Evolutionary conservation across 2,329 filamentous ascomycete species (phyloP).

Genomic region (Aspergillus sp.): DNA sequence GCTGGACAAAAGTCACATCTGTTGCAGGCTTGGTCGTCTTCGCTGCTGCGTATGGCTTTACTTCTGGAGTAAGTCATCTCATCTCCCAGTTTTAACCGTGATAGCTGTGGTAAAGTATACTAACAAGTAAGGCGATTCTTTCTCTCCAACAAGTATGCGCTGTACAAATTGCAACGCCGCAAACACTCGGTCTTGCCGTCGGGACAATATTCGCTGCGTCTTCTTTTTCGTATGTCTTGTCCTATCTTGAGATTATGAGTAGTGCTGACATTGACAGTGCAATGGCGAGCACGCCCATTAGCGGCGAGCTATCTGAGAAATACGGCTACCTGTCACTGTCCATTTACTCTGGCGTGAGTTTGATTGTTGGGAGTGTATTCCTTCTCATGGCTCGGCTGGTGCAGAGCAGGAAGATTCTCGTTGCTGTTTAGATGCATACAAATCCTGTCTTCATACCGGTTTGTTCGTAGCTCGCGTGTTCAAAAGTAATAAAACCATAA

Average conservation of each 20-base stretch:
- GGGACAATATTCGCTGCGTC: slow-evolving; percentile 44
- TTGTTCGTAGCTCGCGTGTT: too few species aligned
- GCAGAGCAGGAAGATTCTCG: slow-evolving; percentile 17
- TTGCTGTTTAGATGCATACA: slow-evolving; percentile 7
- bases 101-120: not conserved
- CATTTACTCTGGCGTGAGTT: slow-evolving; percentile 35
- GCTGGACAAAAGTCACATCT: slow-evolving; percentile 44
- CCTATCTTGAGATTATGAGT: not conserved
- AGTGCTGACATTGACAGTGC: slow-evolving; percentile 25
- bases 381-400: slow-evolving; percentile 22
- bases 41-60: slow-evolving; percentile 48
- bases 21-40: slow-evolving; percentile 48
- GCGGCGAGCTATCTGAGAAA: slow-evolving; percentile 39
- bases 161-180: slow-evolving; percentile 40
- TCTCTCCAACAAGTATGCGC: slow-evolving; percentile 50
- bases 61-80: slow-evolving; percentile 40
- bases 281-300: slow-evolving; percentile 45
- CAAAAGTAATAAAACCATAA: too few species aligned
- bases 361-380: slow-evolving; percentile 32
- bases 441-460: not conserved
- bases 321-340: slow-evolving; percentile 45
- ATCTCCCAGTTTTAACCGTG: not conserved
- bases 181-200: slow-evolving; percentile 44
- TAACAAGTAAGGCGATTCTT: slow-evolving; percentile 42
- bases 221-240: slow-evolving; percentile 43